Conservation (phyloP, 1,284 basidiomycete genomes). For the Austropuccinia psidii region DNA sequence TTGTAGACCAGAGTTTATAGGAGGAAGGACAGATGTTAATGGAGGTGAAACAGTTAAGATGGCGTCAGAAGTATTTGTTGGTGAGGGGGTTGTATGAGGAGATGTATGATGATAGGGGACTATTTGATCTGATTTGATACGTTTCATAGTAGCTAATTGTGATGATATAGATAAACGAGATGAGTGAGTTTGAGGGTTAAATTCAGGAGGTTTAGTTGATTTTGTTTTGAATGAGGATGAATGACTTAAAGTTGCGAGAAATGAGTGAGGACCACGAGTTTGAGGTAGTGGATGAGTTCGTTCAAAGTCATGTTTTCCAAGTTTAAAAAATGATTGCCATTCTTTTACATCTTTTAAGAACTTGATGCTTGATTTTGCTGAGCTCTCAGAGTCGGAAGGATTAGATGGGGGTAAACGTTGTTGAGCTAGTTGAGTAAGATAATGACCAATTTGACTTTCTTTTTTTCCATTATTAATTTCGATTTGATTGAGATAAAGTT, state of each 20-base stretch:
- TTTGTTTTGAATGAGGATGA: neutral
- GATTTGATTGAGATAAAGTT: constrained; percentile 9
- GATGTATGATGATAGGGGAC: neutral
- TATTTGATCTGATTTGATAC: constrained; percentile 17
- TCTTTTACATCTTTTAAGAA: constrained; percentile 16
- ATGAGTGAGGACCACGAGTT: neutral
- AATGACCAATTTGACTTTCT: constrained; percentile 5
- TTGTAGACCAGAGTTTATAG: neutral
- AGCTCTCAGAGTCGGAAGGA: neutral
- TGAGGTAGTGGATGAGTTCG: constrained; percentile 1
- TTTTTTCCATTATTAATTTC: neutral
- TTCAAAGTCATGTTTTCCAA: constrained; percentile 31
- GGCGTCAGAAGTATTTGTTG: neutral
- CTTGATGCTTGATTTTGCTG: neutral
- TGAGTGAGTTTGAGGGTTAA: no score
- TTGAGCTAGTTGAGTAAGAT: constrained; percentile 13
- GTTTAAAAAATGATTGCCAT: constrained; percentile 24
- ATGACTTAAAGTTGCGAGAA: neutral
- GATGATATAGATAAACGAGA: no score
- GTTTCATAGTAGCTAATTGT: neutral
- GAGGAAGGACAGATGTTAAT: neutral
- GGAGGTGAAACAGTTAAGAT: neutral
- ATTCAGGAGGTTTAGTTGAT: neutral
- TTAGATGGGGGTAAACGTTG: neutral
- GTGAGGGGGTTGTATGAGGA: neutral